These are phyloP conservation scores for Lanzia echinophila DNA, from an alignment of 2,329 filamentous ascomycete species.

Conservation along the genomic window DNA sequence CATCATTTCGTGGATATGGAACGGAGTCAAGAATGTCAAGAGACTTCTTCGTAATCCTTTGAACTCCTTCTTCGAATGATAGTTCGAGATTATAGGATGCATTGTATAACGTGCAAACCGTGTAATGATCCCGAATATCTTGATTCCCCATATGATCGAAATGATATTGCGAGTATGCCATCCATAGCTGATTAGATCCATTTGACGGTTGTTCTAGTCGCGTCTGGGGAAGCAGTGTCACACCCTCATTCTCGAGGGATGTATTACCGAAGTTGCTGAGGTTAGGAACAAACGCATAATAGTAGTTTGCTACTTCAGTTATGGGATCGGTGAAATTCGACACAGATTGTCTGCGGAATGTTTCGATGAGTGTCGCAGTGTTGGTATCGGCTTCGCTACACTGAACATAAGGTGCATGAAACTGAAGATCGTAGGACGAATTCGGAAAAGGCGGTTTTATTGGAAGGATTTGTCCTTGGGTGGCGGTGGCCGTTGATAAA, in stretches of 20 bases:
- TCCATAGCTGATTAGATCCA: slow-evolving; percentile 16
- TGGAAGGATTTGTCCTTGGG: slow-evolving; percentile 13
- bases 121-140: slow-evolving; percentile 6
- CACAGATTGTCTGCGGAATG: not conserved
- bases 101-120: slow-evolving; percentile 13
- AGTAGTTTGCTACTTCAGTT: slow-evolving; percentile 10
- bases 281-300: slow-evolving; percentile 17
- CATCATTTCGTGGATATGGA: slow-evolving; percentile 8
- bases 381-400: slow-evolving; percentile 12
- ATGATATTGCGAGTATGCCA: slow-evolving; percentile 9
- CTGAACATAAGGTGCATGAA: slow-evolving; percentile 15
- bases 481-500: slow-evolving; percentile 13
- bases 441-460: slow-evolving; percentile 13
- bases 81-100: slow-evolving; percentile 15
- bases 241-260: not conserved
- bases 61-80: slow-evolving; percentile 11
- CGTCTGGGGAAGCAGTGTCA: not conserved
- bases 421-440: slow-evolving; percentile 14
- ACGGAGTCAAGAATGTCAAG: slow-evolving; percentile 1
- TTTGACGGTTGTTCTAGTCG: slow-evolving; percentile 12
- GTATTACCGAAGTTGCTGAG: slow-evolving; percentile 3
- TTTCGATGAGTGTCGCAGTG: slow-evolving; percentile 7
- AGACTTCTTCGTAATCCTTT: slow-evolving; percentile 6
- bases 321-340: not conserved
- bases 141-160: not conserved